These are phyloP conservation scores for Fusarium metavorans DNA, from an alignment of 2,329 filamentous ascomycete genomes.

Conservation along the genomic window DNA sequence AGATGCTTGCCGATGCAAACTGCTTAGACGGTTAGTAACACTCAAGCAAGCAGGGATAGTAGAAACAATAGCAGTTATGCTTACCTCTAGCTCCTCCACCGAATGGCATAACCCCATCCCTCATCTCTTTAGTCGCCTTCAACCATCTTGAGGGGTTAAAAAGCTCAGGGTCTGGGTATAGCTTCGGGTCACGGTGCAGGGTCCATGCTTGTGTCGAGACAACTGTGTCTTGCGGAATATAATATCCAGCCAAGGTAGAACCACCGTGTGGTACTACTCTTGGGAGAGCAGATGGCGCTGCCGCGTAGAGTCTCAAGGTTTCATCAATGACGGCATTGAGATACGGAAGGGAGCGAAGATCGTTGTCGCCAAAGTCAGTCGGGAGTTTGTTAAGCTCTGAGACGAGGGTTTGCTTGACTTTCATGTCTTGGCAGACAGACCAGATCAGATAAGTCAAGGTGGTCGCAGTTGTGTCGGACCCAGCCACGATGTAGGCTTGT, in stretches of 20 bases:
- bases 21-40: not conserved
- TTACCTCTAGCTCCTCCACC: not conserved
- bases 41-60: not conserved
- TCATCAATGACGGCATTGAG: slow-evolving; percentile 60
- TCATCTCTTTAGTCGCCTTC: not conserved
- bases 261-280: slow-evolving; percentile 55
- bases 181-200: slow-evolving; percentile 51
- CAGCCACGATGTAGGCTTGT: slow-evolving; percentile 58
- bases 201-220: slow-evolving; percentile 59
- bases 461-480: slow-evolving; percentile 62
- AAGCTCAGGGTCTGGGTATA: not conserved
- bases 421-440: slow-evolving; percentile 26
- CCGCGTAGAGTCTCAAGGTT: slow-evolving; percentile 57
- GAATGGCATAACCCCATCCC: not conserved
- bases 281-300: slow-evolving; percentile 55
- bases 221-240: slow-evolving; percentile 52
- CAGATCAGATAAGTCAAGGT: slow-evolving; percentile 61
- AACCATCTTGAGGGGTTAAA: not conserved
- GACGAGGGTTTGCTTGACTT: slow-evolving; percentile 39
- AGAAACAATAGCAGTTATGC: not conserved
- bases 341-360: slow-evolving; percentile 41
- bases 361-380: slow-evolving; percentile 32
- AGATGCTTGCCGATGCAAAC: slow-evolving; percentile 4
- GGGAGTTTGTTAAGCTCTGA: slow-evolving; percentile 40
- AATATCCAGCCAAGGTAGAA: slow-evolving; percentile 52